Evolutionary conservation across 2,329 filamentous ascomycete species (phyloP).

Genomic region (Talaromyces sp.): DNA sequence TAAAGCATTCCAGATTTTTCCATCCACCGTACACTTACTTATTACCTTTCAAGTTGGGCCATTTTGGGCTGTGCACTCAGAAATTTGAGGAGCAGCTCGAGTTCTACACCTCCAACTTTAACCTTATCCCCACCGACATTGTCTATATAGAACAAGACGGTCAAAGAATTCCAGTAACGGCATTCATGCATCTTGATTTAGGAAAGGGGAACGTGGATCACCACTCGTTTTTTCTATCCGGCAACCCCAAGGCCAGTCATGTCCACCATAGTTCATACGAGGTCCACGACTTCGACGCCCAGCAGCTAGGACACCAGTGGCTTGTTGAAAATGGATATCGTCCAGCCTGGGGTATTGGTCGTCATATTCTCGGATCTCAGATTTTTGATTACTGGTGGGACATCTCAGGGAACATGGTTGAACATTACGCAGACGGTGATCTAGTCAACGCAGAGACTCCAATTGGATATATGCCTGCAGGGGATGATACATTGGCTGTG

Average conservation of each 20-base stretch:
- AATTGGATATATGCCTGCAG: slow-evolving; percentile 26
- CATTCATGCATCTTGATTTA: slow-evolving; percentile 48
- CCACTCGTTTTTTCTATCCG: slow-evolving; percentile 47
- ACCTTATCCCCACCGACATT: slow-evolving; percentile 26
- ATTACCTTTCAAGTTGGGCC: slow-evolving; percentile 20
- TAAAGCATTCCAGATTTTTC: slow-evolving; percentile 1
- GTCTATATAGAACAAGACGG: slow-evolving; percentile 17
- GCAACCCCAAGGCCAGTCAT: slow-evolving; percentile 23
- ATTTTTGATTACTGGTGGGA: slow-evolving; percentile 52
- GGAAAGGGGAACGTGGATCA: slow-evolving; percentile 45
- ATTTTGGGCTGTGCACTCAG: slow-evolving; percentile 22
- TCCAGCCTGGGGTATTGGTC: slow-evolving; percentile 46
- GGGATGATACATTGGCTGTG: slow-evolving; percentile 26
- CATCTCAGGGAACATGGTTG: slow-evolving; percentile 19
- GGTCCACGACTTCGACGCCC: slow-evolving; percentile 48
- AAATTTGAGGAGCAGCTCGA: slow-evolving; percentile 19
- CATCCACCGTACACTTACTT: background rate
- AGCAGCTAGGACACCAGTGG: slow-evolving; percentile 49
- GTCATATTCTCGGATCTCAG: slow-evolving; percentile 45
- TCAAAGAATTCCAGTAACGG: slow-evolving; percentile 27
- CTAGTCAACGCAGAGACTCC: slow-evolving; percentile 40
- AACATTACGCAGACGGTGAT: slow-evolving; percentile 49
- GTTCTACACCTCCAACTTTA: slow-evolving; percentile 26
- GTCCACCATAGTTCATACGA: slow-evolving; percentile 49
- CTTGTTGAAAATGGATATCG: slow-evolving; percentile 40